Base-by-base conservation (phyloP, 1,284 basidiomycete genomes). In the Violaceomyces palustris region DNA sequence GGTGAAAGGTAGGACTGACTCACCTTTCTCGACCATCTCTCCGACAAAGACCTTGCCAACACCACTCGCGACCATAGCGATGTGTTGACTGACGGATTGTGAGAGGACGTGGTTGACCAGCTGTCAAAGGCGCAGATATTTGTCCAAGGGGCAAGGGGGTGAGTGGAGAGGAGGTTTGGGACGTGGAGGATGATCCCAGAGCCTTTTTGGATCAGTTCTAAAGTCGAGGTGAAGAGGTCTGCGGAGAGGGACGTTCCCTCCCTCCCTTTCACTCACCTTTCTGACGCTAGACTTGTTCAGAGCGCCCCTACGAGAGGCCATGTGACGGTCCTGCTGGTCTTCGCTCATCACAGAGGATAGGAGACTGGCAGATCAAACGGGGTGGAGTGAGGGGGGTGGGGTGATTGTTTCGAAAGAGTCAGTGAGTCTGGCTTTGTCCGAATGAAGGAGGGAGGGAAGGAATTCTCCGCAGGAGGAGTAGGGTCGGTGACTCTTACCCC, bases 31-130 rank as follows among this genome's bases (percentile, higher is more conserved):
- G 17, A 91, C 81, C 5, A 92, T 87, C 73, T 92, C 88, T 2
- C 89, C 89, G 8, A 93, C 87, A 62, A 93, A 93, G 2, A 92
- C 87, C 69, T 93, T 93, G 15, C 81, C 81, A 45, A 92, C 87
- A 64, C 89, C 89, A 6, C 88, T 86, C 0, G 91, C 84, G 26
- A 91, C 83, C 64, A 90, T 87, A 1, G 88, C 84, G 1, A 92
- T 85, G 12, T 87, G 86, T 56, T 85, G 83, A 3, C 86, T 88
- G 4, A 87, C 86, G 57, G 88, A 86, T 42, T 76, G 75, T 46
- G 86, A 82, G 0, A 85, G 77, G 0, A 83, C 82, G 72, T 87
- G 86, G 69, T 90, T 88, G 52, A 91, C 85, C 25, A 91, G 82
- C 86, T 19, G 24, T 11, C 35, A 41, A 22, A 6, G 39, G 3